phyloP scores from a whole-genome alignment of 768 basidiomycete genomes.

The Serendipita sp. region DNA sequence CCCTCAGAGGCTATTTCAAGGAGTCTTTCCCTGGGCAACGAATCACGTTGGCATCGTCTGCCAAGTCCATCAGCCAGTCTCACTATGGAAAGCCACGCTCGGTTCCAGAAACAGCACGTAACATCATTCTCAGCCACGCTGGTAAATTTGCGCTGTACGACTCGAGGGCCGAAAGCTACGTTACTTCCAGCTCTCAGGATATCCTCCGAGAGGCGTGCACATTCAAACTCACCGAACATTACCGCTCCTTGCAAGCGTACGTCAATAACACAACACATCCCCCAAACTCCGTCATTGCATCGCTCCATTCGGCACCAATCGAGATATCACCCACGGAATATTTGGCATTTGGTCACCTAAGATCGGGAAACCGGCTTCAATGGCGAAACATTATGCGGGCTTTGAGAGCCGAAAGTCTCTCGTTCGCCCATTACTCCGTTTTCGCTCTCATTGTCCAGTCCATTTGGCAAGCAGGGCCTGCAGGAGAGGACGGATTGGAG shows the following conservation, averaged over 20 bases:
- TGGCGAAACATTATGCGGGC: slow-evolving; percentile 38
- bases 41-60: slow-evolving; percentile 24
- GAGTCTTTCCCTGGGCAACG: slow-evolving; percentile 12
- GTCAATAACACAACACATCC: slow-evolving; percentile 23
- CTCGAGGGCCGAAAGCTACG: slow-evolving; percentile 7
- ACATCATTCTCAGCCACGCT: slow-evolving; percentile 20
- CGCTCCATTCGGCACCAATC: slow-evolving; percentile 25
- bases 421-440: slow-evolving; percentile 27
- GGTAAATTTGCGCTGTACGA: slow-evolving; percentile 22
- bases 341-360: slow-evolving; percentile 29
- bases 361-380: slow-evolving; percentile 31
- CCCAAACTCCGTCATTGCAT: slow-evolving; percentile 29
- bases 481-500: not conserved
- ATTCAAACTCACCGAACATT: slow-evolving; percentile 21
- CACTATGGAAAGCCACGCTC: slow-evolving; percentile 19
- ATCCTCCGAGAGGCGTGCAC: slow-evolving; percentile 19
- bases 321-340: slow-evolving; percentile 32
- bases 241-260: slow-evolving; percentile 24
- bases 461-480: slow-evolving; percentile 28
- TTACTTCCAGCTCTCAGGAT: slow-evolving; percentile 11
- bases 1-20: slow-evolving; percentile 7
- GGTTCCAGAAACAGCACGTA: slow-evolving; percentile 13
- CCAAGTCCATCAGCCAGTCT: slow-evolving; percentile 21
- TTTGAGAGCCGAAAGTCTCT: slow-evolving; percentile 25
- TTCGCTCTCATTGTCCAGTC: slow-evolving; percentile 30